These are phyloP conservation scores for Xylaria venustula DNA, from an alignment of 495 filamentous ascomycete genomes.

Conservation along the genomic window DNA sequence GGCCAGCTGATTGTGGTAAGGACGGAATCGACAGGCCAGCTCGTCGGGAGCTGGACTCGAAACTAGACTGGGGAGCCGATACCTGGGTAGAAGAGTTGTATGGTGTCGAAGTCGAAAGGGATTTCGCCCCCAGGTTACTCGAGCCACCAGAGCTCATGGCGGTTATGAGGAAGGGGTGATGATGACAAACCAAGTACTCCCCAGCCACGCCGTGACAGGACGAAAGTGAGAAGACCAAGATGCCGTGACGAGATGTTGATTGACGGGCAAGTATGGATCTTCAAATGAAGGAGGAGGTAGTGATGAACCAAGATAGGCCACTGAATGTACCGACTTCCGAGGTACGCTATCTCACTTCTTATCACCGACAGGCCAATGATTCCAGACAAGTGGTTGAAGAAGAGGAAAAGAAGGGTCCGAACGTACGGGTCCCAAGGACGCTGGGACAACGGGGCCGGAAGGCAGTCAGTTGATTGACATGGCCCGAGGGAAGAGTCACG, in stretches of 20 bases:
- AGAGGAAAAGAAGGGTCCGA: slow-evolving; percentile 10
- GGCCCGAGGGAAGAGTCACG: slow-evolving; percentile 10
- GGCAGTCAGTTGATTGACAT: neutral
- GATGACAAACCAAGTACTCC: neutral
- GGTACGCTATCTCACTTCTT: no score
- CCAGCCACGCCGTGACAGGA: no score
- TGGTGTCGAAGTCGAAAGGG: slow-evolving; percentile 34
- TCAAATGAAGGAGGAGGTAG: no score
- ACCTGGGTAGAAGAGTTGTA: slow-evolving; percentile 26
- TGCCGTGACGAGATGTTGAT: no score
- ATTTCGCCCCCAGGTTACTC: slow-evolving; percentile 39
- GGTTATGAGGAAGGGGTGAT: neutral
- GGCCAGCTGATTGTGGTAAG: slow-evolving; percentile 41
- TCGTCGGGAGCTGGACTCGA: slow-evolving; percentile 58
- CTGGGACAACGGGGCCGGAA: neutral
- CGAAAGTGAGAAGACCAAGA: no score
- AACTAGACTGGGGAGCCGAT: slow-evolving; percentile 33
- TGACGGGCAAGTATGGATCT: no score
- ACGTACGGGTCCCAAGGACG: slow-evolving; percentile 22
- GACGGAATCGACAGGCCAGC: slow-evolving; percentile 60
- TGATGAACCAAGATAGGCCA: no score
- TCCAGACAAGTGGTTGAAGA: no score
- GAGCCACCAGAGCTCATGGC: slow-evolving; percentile 48
- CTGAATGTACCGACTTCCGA: no score
- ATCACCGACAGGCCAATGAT: no score